Percentiles rank a stretch among this genome's conserved stretches.
These are phyloP conservation scores for Trichoderma sp. DNA, from an alignment of 2,329 filamentous ascomycete species.

Conservation along the genomic window DNA sequence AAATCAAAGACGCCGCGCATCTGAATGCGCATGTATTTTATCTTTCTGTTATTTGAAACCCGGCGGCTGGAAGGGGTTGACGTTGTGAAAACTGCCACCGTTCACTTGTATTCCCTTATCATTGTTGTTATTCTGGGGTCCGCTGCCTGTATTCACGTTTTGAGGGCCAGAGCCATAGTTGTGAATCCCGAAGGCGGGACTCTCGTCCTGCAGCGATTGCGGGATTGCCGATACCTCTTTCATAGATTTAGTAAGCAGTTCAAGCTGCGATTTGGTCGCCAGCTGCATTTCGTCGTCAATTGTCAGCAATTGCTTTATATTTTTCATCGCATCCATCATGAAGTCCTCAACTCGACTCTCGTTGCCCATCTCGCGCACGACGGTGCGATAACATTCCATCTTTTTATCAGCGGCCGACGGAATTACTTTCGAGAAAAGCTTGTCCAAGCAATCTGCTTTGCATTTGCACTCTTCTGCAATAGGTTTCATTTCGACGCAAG, in stretches of 20 bases:
- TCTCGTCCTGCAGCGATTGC: not conserved
- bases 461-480: not conserved
- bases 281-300: not conserved
- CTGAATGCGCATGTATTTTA: not conserved
- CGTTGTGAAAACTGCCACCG: not conserved
- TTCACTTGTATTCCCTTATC: not conserved
- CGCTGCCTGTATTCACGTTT: not conserved
- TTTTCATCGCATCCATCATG: not conserved
- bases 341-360: not conserved
- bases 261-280: not conserved
- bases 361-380: not conserved
- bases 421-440: not conserved
- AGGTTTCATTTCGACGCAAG: not conserved
- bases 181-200: not conserved
- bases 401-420: not conserved
- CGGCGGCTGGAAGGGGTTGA: not conserved
- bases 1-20: too few relatives aligned
- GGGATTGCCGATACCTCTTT: not conserved
- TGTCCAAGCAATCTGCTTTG: not conserved
- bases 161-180: not conserved
- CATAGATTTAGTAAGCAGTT: not conserved
- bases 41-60: not conserved
- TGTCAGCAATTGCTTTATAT: not conserved
- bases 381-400: not conserved
- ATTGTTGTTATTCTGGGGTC: not conserved